phyloP scores from a whole-genome alignment of 352 stramenopile genomes.

The Globisporangium canariense region DNA sequence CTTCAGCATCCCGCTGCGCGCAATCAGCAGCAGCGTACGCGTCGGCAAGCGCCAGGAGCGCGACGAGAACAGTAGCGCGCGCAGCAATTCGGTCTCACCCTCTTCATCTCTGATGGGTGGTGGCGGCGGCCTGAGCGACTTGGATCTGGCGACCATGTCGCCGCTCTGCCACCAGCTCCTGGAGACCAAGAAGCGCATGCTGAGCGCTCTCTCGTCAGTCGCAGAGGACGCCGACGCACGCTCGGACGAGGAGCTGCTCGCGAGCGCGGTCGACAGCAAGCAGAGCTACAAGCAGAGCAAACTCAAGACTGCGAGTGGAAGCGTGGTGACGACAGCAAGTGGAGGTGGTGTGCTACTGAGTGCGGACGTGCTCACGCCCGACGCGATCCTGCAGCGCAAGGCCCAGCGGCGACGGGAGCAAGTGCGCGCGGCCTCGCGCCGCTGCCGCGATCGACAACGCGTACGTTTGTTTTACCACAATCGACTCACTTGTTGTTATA shows the following conservation, averaged over 20 bases:
- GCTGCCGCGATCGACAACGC: slow-evolving; percentile 57
- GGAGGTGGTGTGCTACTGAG: slow-evolving; percentile 15
- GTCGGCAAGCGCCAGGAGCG: slow-evolving; percentile 7
- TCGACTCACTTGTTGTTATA: not conserved
- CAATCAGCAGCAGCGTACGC: slow-evolving; percentile 5
- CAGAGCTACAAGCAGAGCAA: slow-evolving; percentile 19
- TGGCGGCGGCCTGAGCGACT: not conserved
- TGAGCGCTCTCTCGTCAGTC: slow-evolving; percentile 23
- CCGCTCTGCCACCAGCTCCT: slow-evolving; percentile 33
- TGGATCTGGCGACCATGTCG: slow-evolving; percentile 25
- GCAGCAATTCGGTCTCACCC: not conserved
- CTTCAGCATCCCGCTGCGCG: slow-evolving; percentile 16
- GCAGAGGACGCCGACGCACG: slow-evolving; percentile 35
- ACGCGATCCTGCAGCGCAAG: slow-evolving; percentile 57
- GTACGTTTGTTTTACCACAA: not conserved
- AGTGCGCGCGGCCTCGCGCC: slow-evolving; percentile 51
- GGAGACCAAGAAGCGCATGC: slow-evolving; percentile 48
- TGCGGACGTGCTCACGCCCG: slow-evolving; percentile 26
- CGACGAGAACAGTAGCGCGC: slow-evolving; percentile 5
- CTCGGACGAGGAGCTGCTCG: slow-evolving; percentile 40
- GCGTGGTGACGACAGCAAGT: not conserved
- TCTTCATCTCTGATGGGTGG: not conserved
- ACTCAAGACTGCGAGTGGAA: slow-evolving; percentile 11
- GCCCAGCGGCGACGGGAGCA: slow-evolving; percentile 58
- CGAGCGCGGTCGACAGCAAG: slow-evolving; percentile 7